These are phyloP conservation scores for Ophiostoma sp. DNA, from an alignment of 2,329 filamentous ascomycete species.

Conservation along the genomic window DNA sequence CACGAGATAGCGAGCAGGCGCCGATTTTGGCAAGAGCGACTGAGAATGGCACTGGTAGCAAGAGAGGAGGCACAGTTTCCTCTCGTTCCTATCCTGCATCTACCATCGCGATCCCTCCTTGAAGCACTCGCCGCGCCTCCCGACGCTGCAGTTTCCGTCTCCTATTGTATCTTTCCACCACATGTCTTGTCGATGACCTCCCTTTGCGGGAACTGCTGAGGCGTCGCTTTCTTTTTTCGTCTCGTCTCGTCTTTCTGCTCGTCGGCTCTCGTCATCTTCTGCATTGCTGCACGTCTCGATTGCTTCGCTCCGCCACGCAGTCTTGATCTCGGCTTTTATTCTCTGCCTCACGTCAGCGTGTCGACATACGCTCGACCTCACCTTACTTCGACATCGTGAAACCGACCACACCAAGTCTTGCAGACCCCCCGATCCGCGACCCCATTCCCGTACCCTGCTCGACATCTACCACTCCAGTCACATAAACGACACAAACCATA, in stretches of 20 bases:
- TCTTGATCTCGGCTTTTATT: neutral
- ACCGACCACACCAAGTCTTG: too few species aligned
- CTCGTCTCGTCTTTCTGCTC: constrained; percentile 3
- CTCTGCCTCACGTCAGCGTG: too few species aligned
- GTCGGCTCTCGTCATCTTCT: neutral
- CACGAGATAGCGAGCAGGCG: constrained; percentile 14
- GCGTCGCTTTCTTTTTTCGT: constrained; percentile 16
- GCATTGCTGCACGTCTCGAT: too few species aligned
- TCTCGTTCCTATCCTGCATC: neutral
- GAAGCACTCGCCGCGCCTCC: too few species aligned
- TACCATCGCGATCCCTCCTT: neutral
- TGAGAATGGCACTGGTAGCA: neutral
- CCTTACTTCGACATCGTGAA: too few species aligned
- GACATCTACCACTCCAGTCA: neutral
- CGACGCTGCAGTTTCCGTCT: too few species aligned
- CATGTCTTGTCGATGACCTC: constrained; percentile 6
- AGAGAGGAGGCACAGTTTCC: neutral
- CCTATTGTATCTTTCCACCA: neutral
- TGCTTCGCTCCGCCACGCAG: too few species aligned
- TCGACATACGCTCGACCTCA: too few species aligned
- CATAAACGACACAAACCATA: neutral
- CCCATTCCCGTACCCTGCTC: neutral
- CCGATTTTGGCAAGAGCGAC: constrained; percentile 17
- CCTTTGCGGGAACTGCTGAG: neutral
- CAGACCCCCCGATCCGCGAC: neutral